These are phyloP conservation scores for Penicillium paxilli DNA, from an alignment of 495 filamentous ascomycete genomes.

Conservation along the genomic window DNA sequence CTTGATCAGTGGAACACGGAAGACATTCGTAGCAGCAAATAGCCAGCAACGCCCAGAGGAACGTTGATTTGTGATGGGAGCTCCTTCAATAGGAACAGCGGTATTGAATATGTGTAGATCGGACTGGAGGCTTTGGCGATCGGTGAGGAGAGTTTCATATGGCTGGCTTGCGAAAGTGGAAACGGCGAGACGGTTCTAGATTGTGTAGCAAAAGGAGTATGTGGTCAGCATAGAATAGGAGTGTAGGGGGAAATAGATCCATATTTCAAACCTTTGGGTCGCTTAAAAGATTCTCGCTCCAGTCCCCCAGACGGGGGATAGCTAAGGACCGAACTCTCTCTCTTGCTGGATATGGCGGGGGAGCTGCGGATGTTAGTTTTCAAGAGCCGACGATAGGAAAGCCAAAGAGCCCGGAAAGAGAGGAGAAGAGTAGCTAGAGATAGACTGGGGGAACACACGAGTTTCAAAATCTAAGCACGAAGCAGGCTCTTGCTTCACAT, in stretches of 20 bases:
- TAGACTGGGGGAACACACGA: background rate
- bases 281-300: slow-evolving; percentile 21
- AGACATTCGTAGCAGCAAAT: slow-evolving; percentile 84
- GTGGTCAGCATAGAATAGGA: background rate
- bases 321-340: slow-evolving; percentile 14
- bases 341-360: slow-evolving; percentile 19
- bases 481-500: background rate
- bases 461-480: background rate
- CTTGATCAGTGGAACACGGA: slow-evolving; percentile 80
- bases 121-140: slow-evolving; percentile 49
- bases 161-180: slow-evolving; percentile 62
- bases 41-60: slow-evolving; percentile 84
- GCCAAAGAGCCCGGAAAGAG: background rate
- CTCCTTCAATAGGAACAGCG: slow-evolving; percentile 78
- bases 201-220: background rate
- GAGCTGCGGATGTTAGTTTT: slow-evolving; percentile 1
- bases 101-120: slow-evolving; percentile 79
- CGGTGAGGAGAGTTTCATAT: slow-evolving; percentile 52
- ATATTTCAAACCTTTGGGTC: slow-evolving; percentile 19
- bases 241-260: background rate
- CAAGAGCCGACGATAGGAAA: no score
- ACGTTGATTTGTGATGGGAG: slow-evolving; percentile 81
- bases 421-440: background rate
- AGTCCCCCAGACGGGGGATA: slow-evolving; percentile 13
- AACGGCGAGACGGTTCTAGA: slow-evolving; percentile 64